A percentile compares a stretch with the other conserved stretches of the same genome.
Evolutionary conservation across 2,329 filamentous ascomycete species (phyloP).

Genomic region (Pseudopithomyces chartarum): DNA sequence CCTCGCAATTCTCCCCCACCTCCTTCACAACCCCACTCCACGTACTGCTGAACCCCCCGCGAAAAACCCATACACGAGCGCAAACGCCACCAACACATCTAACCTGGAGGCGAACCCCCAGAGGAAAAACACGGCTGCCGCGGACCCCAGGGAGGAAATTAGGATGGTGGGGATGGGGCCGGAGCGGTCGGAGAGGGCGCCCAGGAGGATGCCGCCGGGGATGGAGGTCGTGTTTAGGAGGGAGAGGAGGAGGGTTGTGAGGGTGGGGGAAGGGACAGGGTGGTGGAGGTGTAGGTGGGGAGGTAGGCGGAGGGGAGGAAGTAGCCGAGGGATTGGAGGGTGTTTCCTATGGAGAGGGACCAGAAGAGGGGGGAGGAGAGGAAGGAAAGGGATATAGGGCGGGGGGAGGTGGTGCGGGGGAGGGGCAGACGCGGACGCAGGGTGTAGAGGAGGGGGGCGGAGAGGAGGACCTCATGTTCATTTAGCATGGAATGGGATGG

Average conservation of each 20-base stretch:
- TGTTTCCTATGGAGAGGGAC: conserved; percentile 41
- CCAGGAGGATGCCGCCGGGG: conserved; percentile 39
- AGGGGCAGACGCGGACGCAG: conserved; percentile 48
- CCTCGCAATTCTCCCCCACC: conserved; percentile 29
- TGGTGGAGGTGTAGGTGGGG: conserved; percentile 41
- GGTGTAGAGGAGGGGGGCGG: conserved; percentile 40
- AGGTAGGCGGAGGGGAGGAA: conserved; percentile 47
- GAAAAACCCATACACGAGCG: conserved; percentile 42
- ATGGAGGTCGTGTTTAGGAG: conserved; percentile 43
- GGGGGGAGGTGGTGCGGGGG: conserved; percentile 24
- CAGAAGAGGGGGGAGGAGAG: conserved; percentile 38
- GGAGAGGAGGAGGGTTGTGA: conserved; percentile 37
- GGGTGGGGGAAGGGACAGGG: conserved; percentile 24
- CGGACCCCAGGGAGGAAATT: conserved; percentile 47
- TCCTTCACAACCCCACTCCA: conserved; percentile 30
- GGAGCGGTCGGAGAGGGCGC: conserved; percentile 48
- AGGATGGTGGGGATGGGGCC: conserved; percentile 47
- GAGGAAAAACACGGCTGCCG: conserved; percentile 47
- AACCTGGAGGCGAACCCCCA: conserved; percentile 52
- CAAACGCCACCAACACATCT: conserved; percentile 37
- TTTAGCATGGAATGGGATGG: background rate
- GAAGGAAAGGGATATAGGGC: conserved; percentile 38
- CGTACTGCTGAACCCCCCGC: conserved; percentile 32
- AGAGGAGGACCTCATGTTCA: conserved; percentile 30
- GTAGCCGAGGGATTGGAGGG: conserved; percentile 44